Base-by-base conservation (phyloP, 2,329 filamentous ascomycete genomes). In the Phyllosticta paracitricarpa region DNA sequence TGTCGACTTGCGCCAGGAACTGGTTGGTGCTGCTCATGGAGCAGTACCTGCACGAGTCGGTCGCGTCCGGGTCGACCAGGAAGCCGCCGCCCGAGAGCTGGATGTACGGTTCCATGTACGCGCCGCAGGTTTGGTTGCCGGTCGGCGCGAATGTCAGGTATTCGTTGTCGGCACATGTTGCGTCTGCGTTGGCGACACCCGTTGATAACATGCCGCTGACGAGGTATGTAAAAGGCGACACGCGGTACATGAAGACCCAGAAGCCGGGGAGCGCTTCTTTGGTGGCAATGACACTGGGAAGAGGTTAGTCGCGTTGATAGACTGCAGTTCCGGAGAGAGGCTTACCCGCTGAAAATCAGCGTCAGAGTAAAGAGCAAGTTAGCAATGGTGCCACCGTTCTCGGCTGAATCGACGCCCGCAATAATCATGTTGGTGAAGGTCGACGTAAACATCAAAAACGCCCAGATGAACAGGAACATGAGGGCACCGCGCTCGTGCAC, bases 181-280 rank as follows among this genome's bases (percentile, higher is more conserved):
- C 83, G 0, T 73, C 53, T 0, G 82, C 82, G 65, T 86, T 85
- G 51, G 87, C 86, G 3, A 95, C 76, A 1, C 82, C 88, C 0
- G 82, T 83, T 0, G 85, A 80, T 0, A 91, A 71, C 74, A 94
- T 84, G n/a, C 84, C 88, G 7, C 81, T 81, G 17, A 91, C 82
- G 4, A 91, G 76, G 70, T 94, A 95, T 0, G 87, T 90, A 66
- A 94, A 87, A 0, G 90, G 89, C 0, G 86, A 89, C 55, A 89
- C 75, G 51, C 86, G 82, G 73, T 91, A 91, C 85, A 90, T 88
- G 77, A 89, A 89, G 64, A 85, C 83, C 87, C 88, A 91, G 79
- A 91, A 90, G 2, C 82, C 77, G 0, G 88, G 87, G 19, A 91
- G 79, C 2, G 74, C 73, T 7, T 75, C 72, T 0, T 85, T 85